Percentiles rank a stretch among this genome's conserved stretches.
Conservation (phyloP, 768 basidiomycete genomes). For the Amanita molliuscula region DNA sequence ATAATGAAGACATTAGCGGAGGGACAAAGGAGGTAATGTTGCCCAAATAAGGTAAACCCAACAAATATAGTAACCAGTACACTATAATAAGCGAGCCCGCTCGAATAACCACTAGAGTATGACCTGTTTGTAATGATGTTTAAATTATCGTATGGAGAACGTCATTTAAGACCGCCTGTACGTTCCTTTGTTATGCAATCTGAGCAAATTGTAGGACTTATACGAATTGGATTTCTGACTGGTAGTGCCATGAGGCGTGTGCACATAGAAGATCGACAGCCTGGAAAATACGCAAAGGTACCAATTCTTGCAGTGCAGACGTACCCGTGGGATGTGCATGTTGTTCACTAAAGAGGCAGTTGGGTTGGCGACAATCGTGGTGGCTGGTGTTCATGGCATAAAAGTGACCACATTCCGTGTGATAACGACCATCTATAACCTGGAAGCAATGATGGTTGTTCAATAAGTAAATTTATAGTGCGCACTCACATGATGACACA, state of each 20-base stretch:
- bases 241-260: slow-evolving; percentile 58
- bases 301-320: slow-evolving; percentile 3
- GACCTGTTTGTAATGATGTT: neutral
- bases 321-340: slow-evolving; percentile 49
- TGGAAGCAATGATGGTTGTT: slow-evolving; percentile 15
- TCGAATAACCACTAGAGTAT: neutral
- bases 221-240: slow-evolving; percentile 60
- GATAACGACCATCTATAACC: slow-evolving; percentile 71
- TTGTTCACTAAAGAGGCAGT: slow-evolving; percentile 64
- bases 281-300: slow-evolving; percentile 18
- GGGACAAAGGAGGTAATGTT: neutral
- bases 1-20: neutral
- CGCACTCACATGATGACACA: slow-evolving; percentile 66
- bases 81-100: too few relatives aligned
- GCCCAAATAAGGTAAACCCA: neutral
- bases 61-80: neutral
- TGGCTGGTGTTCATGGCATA: slow-evolving; percentile 57
- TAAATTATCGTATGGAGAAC: neutral
- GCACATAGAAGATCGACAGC: slow-evolving; percentile 47
- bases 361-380: slow-evolving; percentile 52
- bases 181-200: slow-evolving; percentile 27
- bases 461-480: slow-evolving; percentile 7
- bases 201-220: slow-evolving; percentile 42
- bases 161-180: neutral
- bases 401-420: slow-evolving; percentile 64